Percentiles rank a stretch among this genome's conserved stretches.
phyloP scores from a whole-genome alignment of 208 protist genomes.

The Crithidia sp. region DNA sequence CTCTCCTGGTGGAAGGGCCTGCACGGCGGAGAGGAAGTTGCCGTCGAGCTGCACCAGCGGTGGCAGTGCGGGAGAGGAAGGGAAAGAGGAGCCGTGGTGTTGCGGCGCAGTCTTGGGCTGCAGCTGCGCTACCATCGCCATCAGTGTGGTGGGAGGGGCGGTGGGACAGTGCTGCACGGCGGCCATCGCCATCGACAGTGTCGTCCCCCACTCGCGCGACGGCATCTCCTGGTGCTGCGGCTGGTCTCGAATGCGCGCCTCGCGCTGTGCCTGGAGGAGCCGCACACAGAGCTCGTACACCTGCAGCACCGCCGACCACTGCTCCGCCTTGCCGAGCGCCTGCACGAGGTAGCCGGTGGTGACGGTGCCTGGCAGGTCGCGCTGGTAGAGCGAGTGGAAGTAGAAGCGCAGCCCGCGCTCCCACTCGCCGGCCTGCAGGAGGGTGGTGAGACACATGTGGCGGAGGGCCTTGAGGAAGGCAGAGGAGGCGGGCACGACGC shows the following conservation, averaged over 20 bases:
- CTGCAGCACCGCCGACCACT: conserved; percentile 36
- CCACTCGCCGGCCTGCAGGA: conserved; percentile 44
- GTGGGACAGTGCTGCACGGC: conserved; percentile 27
- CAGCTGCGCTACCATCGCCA: conserved; percentile 33
- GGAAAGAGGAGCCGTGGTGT: no score
- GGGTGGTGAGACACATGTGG: conserved; percentile 44
- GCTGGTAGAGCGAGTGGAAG: conserved; percentile 58
- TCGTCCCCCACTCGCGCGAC: conserved; percentile 50
- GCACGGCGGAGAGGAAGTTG: conserved; percentile 59
- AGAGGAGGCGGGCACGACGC: background rate
- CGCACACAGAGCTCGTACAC: conserved; percentile 55
- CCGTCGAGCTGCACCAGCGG: conserved; percentile 55
- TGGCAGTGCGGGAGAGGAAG: conserved; percentile 3
- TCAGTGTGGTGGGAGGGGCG: conserved; percentile 20
- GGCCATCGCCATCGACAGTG: conserved; percentile 61
- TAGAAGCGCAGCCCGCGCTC: conserved; percentile 51
- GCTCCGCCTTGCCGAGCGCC: conserved; percentile 35
- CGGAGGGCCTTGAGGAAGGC: conserved; percentile 39
- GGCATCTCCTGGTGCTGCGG: background rate
- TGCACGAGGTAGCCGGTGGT: conserved; percentile 54
- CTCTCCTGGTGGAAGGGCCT: conserved; percentile 30
- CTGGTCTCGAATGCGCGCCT: background rate
- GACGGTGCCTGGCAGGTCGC: conserved; percentile 47
- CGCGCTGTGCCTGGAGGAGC: conserved; percentile 27
- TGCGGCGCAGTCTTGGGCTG: background rate